These are phyloP conservation scores for Geotrichum candidum DNA, from an alignment of 1,139 yeast genomes.

Conservation along the genomic window DNA sequence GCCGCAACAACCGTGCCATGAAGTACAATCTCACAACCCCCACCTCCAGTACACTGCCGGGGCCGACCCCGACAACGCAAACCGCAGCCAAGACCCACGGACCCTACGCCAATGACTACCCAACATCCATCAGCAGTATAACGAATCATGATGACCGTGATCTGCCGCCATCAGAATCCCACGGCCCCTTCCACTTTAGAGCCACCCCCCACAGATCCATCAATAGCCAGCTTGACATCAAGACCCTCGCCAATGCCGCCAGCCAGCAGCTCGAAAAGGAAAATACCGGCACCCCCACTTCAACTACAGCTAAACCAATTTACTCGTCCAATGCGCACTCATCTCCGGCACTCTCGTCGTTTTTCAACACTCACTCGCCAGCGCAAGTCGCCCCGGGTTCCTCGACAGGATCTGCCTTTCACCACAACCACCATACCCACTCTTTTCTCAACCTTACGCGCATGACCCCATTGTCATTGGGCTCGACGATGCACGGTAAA, in stretches of 20 bases:
- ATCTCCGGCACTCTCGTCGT: conserved; percentile 58
- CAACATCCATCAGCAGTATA: conserved; percentile 16
- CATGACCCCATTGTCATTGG: conserved; percentile 44
- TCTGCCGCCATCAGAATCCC: conserved; percentile 12
- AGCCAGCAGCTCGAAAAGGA: conserved; percentile 56
- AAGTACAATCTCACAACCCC: conserved; percentile 25
- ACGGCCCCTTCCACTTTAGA: conserved; percentile 5
- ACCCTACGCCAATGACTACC: conserved; percentile 19
- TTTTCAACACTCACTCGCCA: conserved; percentile 46
- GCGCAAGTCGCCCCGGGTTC: too few species aligned
- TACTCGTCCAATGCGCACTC: conserved; percentile 42
- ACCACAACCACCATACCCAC: conserved; percentile 31
- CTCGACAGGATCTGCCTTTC: conserved; percentile 5
- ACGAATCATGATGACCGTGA: background rate
- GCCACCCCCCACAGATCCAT: conserved; percentile 17
- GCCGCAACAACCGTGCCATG: conserved; percentile 42
- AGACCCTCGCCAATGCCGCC: conserved; percentile 75
- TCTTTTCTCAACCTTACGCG: conserved; percentile 47
- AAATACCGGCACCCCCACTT: background rate
- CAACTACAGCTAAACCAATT: conserved; percentile 9
- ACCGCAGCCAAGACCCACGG: conserved; percentile 21
- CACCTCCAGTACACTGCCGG: background rate
- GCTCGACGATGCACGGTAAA: conserved; percentile 26
- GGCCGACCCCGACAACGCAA: background rate
- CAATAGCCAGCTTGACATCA: conserved; percentile 37